Conservation (phyloP, 352 stramenopile species). For the Pythium aquatile region DNA sequence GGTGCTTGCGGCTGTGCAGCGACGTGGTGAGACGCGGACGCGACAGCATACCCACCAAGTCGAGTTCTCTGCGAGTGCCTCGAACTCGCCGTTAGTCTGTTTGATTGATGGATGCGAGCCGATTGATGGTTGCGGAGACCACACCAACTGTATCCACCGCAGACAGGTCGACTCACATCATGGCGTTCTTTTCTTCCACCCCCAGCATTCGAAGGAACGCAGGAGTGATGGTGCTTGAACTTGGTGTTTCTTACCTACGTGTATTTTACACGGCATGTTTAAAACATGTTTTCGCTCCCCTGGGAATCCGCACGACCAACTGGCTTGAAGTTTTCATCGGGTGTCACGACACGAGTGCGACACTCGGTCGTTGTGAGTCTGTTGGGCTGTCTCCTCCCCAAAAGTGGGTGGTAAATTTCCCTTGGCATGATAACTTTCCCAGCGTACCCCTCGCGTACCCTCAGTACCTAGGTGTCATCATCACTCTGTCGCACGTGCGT, state of each 20-base stretch:
- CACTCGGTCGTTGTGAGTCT: background rate
- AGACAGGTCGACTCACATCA: background rate
- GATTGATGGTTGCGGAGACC: background rate
- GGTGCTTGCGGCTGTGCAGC: background rate
- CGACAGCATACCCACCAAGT: background rate
- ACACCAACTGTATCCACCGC: background rate
- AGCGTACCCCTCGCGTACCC: slow-evolving; percentile 1
- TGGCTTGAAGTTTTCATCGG: slow-evolving; percentile 2
- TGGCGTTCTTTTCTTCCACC: background rate
- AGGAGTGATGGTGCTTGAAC: slow-evolving; percentile 8
- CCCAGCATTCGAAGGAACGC: background rate
- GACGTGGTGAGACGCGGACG: background rate
- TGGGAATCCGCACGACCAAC: background rate
- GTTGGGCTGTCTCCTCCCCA: background rate
- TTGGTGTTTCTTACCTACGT: background rate
- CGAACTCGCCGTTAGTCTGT: background rate
- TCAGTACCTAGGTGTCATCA: background rate
- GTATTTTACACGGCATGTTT: background rate
- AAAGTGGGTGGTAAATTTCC: background rate
- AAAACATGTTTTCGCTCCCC: background rate
- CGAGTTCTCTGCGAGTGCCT: background rate
- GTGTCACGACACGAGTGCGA: background rate
- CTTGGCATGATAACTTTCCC: background rate
- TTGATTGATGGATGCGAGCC: background rate
- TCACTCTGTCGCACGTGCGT: slow-evolving; percentile 4